Base-by-base conservation (phyloP, 768 basidiomycete species). In the Pilatotrama ljubarskyi region DNA sequence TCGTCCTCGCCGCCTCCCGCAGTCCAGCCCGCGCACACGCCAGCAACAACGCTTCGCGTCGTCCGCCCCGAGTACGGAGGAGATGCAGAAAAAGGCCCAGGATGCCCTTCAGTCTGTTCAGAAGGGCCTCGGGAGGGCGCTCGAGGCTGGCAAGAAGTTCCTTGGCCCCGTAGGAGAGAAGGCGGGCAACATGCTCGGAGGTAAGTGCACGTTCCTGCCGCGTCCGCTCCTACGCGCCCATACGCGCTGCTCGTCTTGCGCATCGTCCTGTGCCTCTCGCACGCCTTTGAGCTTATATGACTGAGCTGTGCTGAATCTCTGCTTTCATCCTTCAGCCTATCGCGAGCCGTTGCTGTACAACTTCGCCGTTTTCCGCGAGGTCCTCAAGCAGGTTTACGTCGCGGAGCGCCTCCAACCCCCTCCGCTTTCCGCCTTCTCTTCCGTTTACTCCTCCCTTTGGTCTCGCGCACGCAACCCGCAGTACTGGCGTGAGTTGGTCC, bases 331-430 rank as follows among this genome's bases (percentile, higher is more conserved):
- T 53, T 38, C 60, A 84, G 93, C 85, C 10, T 92, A 93, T 78
- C 84, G 85, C 61, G 80, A 90, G 69, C 91, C 92, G 5, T 69
- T 94, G 36, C 60, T 83, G 26, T 94, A 93, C 80, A 93, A 94
- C 77, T 76, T 90, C 26, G 70, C 86, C 53, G 91, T 95, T 48
- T 78, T 84, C 18, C 84, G 86, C 52, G 92, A 94, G 69, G 66
- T 96, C 54, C 72, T 77, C 62, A 82, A 81, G 71, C 80, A 82
- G 63, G 75, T 83, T 49, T 82, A 84, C 77, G 61, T 84, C 46
- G 73, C 73, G 35, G 82, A 83, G 69, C 76, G 77, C 55, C 74
- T 91, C 55, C 79, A 82, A 55, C 91, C 90, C 11, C 93, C 93
- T 14, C 80, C 82, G 25, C 54, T 87, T 20, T 73, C 77, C 22